Percentiles rank a stretch among this genome's conserved stretches.
These are phyloP conservation scores for Naumovozyma castellii DNA, from an alignment of 805 yeast genomes.

Conservation along the genomic window DNA sequence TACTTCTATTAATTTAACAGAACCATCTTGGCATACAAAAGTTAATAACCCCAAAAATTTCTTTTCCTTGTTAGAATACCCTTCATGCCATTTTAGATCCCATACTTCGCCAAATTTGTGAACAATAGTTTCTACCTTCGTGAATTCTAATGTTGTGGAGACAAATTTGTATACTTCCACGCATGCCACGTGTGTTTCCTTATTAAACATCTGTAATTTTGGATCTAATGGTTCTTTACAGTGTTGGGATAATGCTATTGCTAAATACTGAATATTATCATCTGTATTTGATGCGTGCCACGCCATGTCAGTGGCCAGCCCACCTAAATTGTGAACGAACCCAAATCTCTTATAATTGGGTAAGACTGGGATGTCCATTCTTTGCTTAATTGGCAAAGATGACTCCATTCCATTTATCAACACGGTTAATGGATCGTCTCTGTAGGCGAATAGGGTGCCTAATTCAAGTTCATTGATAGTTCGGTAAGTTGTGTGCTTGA, in stretches of 20 bases:
- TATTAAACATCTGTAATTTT: constrained; percentile 22
- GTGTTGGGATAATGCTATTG: constrained; percentile 39
- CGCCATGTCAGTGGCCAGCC: constrained; percentile 41
- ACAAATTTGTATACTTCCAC: constrained; percentile 39
- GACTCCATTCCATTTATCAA: constrained; percentile 15
- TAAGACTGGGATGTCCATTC: constrained; percentile 23
- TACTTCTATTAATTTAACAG: constrained; percentile 39
- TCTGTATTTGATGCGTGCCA: constrained; percentile 37
- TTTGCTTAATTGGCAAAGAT: constrained; percentile 12
- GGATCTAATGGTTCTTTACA: constrained; percentile 22
- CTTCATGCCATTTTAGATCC: constrained; percentile 30
- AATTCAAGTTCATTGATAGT: constrained; percentile 19
- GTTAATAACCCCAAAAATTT: constrained; percentile 36
- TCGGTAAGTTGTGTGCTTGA: constrained; percentile 8
- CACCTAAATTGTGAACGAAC: constrained; percentile 40
- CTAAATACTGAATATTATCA: constrained; percentile 35
- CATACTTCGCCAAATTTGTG: constrained; percentile 39
- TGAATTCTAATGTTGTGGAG: constrained; percentile 20
- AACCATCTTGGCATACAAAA: constrained; percentile 51
- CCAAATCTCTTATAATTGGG: constrained; percentile 30
- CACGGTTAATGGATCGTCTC: constrained; percentile 11
- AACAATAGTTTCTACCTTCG: constrained; percentile 25
- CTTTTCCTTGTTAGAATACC: constrained; percentile 9
- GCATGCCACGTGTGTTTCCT: constrained; percentile 30
- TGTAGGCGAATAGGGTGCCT: constrained; percentile 18